Base-by-base conservation (phyloP, 2,329 filamentous ascomycete genomes). In the Neurospora sp. region DNA sequence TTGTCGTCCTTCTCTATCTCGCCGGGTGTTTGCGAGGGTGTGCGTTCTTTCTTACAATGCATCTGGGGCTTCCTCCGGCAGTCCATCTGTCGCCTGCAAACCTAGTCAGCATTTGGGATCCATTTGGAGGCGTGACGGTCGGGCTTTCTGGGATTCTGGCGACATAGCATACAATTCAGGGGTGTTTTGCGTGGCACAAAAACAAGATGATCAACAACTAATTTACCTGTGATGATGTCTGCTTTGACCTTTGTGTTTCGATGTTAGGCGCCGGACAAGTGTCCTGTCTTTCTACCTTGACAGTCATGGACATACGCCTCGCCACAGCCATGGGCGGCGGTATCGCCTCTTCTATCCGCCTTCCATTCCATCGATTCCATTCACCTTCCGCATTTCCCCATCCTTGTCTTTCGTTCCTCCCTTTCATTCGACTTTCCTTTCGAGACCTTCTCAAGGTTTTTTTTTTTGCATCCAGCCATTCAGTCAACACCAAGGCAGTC, bases 121-220 rank as follows among this genome's bases (percentile, higher is more conserved):
- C 71, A 72, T 74, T 71, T 72, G 74, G 73, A 72, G 76, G 76
- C 75, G 76, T 76, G 77, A 76, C 71, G 77, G 77, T 77, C 76
- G 74, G 75, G 77, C 74, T 74, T 76, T 77, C 74, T 71, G 76
- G 75, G 76, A 76, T 78, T 78, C 70, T 75, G 74, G 74, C 74
- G 76, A 78, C 77, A 77, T 79, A 79, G 78, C 77, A 78, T 78
- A 73, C 74, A 78, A 76, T 75, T 77, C 74, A 77, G 75, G 75
- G 75, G 77, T 76, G 77, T 76, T 76, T 72, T 69, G 71, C 73
- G 66, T 67, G 66, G 41, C 38, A 38, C 33, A 38, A 62, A 62
- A 62, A 36, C 23, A 57, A 28, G 23, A 62, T 62, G 52, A 62
- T 17, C 52, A 62, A 62, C 52, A 62, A 33, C 3, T 2, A 0